Conservation (phyloP, 2,329 filamentous ascomycete species). For the Chalaropsis ovoidea region DNA sequence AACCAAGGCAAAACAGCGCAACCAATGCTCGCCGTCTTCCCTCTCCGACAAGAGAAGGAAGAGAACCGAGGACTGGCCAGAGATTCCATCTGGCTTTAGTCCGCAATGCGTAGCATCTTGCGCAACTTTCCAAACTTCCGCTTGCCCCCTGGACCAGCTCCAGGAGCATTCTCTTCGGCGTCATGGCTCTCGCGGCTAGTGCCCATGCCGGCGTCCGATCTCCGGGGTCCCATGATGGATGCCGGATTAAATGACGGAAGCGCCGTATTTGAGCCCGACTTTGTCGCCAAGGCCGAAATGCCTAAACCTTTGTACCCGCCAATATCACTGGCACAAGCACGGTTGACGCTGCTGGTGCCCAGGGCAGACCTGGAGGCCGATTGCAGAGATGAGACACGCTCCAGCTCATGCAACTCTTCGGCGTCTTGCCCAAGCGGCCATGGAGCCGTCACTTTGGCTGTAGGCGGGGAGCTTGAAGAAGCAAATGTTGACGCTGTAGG, state of each 20-base stretch:
- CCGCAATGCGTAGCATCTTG: constrained; percentile 50
- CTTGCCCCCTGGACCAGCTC: constrained; percentile 33
- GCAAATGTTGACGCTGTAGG: not conserved
- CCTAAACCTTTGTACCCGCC: constrained; percentile 16
- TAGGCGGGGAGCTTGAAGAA: not conserved
- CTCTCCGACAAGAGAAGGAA: constrained; percentile 16
- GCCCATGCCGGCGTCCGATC: not conserved
- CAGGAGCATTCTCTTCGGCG: not conserved
- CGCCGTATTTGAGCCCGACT: constrained; percentile 8
- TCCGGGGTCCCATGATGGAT: constrained; percentile 14
- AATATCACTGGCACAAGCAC: constrained; percentile 4
- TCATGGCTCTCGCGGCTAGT: not conserved
- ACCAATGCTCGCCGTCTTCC: not conserved
- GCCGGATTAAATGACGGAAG: constrained; percentile 16
- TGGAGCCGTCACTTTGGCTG: not conserved
- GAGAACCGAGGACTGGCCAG: not conserved
- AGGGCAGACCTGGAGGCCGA: not conserved
- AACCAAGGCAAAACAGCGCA: not conserved
- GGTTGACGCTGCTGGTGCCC: constrained; percentile 21
- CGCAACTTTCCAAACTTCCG: constrained; percentile 61
- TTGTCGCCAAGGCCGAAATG: not conserved
- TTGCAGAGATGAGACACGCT: constrained; percentile 16
- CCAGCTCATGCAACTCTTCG: constrained; percentile 12
- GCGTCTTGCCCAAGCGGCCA: constrained; percentile 18
- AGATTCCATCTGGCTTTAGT: constrained; percentile 26